These are phyloP conservation scores for Blepharisma japonicum DNA, from an alignment of 73 alveolate species.

Conservation along the genomic window DNA sequence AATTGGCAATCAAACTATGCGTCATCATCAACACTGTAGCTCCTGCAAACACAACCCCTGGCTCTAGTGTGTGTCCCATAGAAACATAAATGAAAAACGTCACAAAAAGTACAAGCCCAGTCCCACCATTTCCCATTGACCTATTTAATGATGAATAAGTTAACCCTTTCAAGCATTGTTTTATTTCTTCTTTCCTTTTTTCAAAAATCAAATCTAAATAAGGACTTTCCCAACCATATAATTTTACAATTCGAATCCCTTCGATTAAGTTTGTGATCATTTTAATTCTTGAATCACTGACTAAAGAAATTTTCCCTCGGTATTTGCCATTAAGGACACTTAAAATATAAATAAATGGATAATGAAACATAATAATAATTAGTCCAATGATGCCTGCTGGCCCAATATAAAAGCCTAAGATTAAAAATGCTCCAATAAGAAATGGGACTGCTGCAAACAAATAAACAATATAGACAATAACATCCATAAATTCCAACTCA, in stretches of 20 bases:
- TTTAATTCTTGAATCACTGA: conserved; percentile 39
- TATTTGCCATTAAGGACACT: background rate
- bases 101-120: conserved; percentile 3
- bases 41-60: background rate
- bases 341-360: background rate
- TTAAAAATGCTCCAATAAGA: background rate
- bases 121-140: background rate
- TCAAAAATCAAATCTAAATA: conserved; percentile 15
- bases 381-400: background rate
- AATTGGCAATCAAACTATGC: background rate
- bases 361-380: background rate
- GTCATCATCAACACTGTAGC: background rate
- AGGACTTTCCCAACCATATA: conserved; percentile 53
- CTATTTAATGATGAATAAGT: background rate
- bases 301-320: background rate
- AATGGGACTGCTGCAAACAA: background rate
- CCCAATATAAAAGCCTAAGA: conserved; percentile 1
- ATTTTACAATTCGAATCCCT: conserved; percentile 40
- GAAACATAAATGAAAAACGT: background rate
- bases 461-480: background rate
- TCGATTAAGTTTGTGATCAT: conserved; percentile 43
- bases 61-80: background rate
- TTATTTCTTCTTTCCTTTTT: conserved; percentile 21
- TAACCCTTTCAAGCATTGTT: background rate
- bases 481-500: background rate